Percentiles rank a stretch among this genome's conserved stretches.
Evolutionary conservation across 2,329 filamentous ascomycete species (phyloP).

Genomic region (Claviceps sp.): DNA sequence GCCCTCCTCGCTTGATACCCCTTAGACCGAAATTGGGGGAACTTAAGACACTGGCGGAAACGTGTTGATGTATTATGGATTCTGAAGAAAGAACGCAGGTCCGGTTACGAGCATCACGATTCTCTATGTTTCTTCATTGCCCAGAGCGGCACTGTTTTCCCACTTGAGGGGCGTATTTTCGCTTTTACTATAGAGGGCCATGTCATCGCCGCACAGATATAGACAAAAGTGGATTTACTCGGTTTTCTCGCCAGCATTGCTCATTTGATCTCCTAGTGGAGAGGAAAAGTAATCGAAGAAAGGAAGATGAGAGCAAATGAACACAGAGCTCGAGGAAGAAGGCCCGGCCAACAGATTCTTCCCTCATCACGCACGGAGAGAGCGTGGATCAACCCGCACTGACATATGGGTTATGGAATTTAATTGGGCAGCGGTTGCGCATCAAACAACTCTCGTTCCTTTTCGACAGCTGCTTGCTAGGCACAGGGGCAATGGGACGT

Average conservation of each 20-base stretch:
- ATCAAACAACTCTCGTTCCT: constrained; percentile 16
- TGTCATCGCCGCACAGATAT: constrained; percentile 35
- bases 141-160: constrained; percentile 21
- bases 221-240: constrained; percentile 56
- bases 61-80: constrained; percentile 21
- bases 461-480: constrained; percentile 10
- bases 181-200: constrained; percentile 30
- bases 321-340: constrained; percentile 19
- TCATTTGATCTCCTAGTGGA: constrained; percentile 19
- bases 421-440: constrained; percentile 18
- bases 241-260: constrained; percentile 36
- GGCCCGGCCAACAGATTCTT: constrained; percentile 20
- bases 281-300: constrained; percentile 15
- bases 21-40: constrained; percentile 30
- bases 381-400: constrained; percentile 23
- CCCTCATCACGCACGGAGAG: constrained; percentile 14
- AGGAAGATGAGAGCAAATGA: constrained; percentile 16
- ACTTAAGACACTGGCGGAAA: constrained; percentile 24
- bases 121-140: constrained; percentile 23
- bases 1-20: constrained; percentile 30
- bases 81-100: constrained; percentile 13
- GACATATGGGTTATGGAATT: constrained; percentile 24
- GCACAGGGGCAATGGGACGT: neutral
- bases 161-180: constrained; percentile 22
- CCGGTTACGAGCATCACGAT: constrained; percentile 19